Evolutionary conservation across 768 basidiomycete genomes (phyloP).

Genomic region (Auricularia sp.): DNA sequence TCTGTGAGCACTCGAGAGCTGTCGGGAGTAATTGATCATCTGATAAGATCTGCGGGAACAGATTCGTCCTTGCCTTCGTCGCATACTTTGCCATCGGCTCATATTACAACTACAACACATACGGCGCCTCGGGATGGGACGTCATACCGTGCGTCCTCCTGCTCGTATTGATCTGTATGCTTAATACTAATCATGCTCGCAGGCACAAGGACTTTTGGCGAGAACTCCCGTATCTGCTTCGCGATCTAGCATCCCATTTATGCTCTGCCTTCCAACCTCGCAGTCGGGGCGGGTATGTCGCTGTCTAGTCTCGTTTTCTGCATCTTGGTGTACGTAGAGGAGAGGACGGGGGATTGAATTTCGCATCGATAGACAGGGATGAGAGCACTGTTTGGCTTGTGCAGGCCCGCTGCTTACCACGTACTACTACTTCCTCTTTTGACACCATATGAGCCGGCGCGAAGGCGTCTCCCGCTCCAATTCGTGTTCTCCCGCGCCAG

Average conservation of each 20-base stretch:
- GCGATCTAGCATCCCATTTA: slow-evolving; percentile 66
- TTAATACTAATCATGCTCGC: too few relatives aligned
- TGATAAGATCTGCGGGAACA: slow-evolving; percentile 17
- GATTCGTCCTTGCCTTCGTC: slow-evolving; percentile 52
- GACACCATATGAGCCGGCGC: background rate
- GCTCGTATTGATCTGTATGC: too few relatives aligned
- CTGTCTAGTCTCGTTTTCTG: background rate
- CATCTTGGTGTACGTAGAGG: background rate
- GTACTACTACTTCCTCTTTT: background rate
- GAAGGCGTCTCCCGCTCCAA: background rate
- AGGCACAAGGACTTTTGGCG: slow-evolving; percentile 72
- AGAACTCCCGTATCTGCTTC: slow-evolving; percentile 79
- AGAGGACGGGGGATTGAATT: background rate
- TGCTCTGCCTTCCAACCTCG: slow-evolving; percentile 64
- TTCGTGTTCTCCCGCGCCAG: background rate
- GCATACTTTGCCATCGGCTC: slow-evolving; percentile 71
- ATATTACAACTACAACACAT: slow-evolving; percentile 82
- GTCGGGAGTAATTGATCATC: background rate
- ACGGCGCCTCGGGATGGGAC: slow-evolving; percentile 74
- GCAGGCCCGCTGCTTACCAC: too few relatives aligned
- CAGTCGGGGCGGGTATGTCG: slow-evolving; percentile 28
- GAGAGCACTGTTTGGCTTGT: too few relatives aligned
- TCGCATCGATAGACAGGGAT: background rate
- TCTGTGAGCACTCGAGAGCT: slow-evolving; percentile 39
- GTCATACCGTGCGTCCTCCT: slow-evolving; percentile 47